Evolutionary conservation across 2,329 filamentous ascomycete species (phyloP).

Genomic region (Diplodia sapinea): DNA sequence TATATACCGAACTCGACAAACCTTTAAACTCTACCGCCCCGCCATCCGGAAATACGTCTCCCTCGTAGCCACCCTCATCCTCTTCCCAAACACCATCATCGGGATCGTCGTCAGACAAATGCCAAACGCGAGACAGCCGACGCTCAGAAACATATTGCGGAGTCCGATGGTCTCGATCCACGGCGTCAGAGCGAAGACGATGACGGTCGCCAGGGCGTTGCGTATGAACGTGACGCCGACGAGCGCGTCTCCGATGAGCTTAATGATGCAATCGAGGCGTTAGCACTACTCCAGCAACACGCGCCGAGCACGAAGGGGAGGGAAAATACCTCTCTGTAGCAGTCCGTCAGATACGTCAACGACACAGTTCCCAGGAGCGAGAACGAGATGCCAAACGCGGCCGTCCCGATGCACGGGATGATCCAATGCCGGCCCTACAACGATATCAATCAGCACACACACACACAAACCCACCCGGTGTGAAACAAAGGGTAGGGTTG

Average conservation of each 20-base stretch:
- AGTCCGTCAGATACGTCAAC: slow-evolving; percentile 50
- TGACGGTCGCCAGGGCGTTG: slow-evolving; percentile 52
- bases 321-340: slow-evolving; percentile 37
- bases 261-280: slow-evolving; percentile 33
- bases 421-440: slow-evolving; percentile 40
- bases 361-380: slow-evolving; percentile 38
- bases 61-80: not conserved
- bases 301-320: no score
- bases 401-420: slow-evolving; percentile 46
- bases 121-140: slow-evolving; percentile 42
- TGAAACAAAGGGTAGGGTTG: no score
- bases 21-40: not conserved
- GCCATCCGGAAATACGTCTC: not conserved
- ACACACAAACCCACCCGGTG: no score
- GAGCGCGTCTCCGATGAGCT: slow-evolving; percentile 55
- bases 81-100: slow-evolving; percentile 13
- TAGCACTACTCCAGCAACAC: not conserved
- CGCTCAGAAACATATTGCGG: slow-evolving; percentile 49
- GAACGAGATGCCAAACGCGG: slow-evolving; percentile 46
- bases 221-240: slow-evolving; percentile 54
- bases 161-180: slow-evolving; percentile 51
- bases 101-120: slow-evolving; percentile 37
- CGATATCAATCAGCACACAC: slow-evolving; percentile 33
- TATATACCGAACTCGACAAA: no score
- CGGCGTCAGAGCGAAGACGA: slow-evolving; percentile 54